Percentiles rank a stretch among this genome's conserved stretches.
phyloP scores from a whole-genome alignment of 305 asterid species.

The Ilex paraguariensis region DNA sequence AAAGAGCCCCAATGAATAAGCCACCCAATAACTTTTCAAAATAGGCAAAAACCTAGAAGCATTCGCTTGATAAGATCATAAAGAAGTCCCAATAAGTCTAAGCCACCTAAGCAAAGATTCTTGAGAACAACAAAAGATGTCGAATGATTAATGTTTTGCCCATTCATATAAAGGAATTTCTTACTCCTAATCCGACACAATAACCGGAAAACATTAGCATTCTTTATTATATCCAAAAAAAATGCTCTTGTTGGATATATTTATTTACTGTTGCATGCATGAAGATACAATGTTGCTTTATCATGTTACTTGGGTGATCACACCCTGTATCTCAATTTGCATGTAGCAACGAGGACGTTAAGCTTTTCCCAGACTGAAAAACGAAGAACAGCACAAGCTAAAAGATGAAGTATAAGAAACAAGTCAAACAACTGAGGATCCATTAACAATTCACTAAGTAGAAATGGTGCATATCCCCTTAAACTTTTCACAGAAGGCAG shows the following conservation, averaged over 20 bases:
- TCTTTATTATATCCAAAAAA: too few relatives aligned
- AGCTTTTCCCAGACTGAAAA: neutral
- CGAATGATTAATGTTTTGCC: neutral
- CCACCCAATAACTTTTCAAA: neutral
- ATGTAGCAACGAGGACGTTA: neutral
- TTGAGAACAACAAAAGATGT: neutral
- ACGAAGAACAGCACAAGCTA: neutral
- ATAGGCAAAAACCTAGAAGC: neutral
- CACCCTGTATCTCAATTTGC: neutral
- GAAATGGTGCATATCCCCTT: too few relatives aligned
- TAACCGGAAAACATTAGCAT: neutral
- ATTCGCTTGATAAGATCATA: too few relatives aligned
- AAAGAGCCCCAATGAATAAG: slow-evolving; percentile 1
- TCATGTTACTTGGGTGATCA: neutral
- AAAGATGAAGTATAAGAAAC: too few relatives aligned
- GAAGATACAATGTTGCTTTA: neutral
- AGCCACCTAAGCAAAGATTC: neutral
- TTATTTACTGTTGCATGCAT: too few relatives aligned
- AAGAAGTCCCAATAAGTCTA: too few relatives aligned
- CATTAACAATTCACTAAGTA: too few relatives aligned
- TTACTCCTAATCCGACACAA: neutral
- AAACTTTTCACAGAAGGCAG: neutral
- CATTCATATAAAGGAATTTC: neutral
- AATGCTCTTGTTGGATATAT: too few relatives aligned
- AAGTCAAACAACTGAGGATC: too few relatives aligned